Conservation (phyloP, 2,329 filamentous ascomycete species). For the Fusarium albidum region DNA sequence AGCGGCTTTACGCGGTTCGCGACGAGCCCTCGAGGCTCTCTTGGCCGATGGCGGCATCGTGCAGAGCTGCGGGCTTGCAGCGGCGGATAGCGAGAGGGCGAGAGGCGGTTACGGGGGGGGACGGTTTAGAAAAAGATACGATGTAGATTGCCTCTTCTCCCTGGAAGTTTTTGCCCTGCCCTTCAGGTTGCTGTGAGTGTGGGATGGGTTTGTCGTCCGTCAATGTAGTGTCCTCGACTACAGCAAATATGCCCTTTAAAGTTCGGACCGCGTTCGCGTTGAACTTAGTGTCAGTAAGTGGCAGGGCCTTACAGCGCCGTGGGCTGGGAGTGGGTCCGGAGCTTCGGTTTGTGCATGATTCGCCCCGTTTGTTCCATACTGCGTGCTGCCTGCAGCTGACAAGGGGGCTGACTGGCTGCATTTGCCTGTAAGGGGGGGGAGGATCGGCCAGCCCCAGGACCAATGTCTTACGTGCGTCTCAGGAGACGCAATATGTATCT, state of each 20-base stretch:
- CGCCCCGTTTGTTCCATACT: slow-evolving; percentile 25
- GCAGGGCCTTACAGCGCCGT: slow-evolving; percentile 36
- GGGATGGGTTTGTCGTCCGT: slow-evolving; percentile 37
- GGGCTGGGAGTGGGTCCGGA: slow-evolving; percentile 24
- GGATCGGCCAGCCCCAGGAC: slow-evolving; percentile 10
- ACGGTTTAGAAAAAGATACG: not conserved
- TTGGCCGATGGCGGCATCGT: slow-evolving; percentile 51
- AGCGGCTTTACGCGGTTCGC: slow-evolving; percentile 50
- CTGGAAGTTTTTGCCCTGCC: slow-evolving; percentile 5
- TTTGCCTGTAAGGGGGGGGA: slow-evolving; percentile 33
- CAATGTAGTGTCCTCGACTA: slow-evolving; percentile 26
- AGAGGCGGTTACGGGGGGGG: not conserved
- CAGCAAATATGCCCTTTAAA: slow-evolving; percentile 40
- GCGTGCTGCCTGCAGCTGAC: slow-evolving; percentile 9
- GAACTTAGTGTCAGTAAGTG: slow-evolving; percentile 40
- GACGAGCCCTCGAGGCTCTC: slow-evolving; percentile 48
- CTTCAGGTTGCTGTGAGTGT: slow-evolving; percentile 21
- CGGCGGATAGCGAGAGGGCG: not conserved
- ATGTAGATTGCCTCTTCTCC: slow-evolving; percentile 2
- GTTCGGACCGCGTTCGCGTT: slow-evolving; percentile 46
- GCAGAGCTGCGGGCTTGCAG: slow-evolving; percentile 15
- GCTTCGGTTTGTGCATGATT: slow-evolving; percentile 37
- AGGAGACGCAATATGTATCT: slow-evolving; percentile 3
- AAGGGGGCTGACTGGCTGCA: slow-evolving; percentile 23
- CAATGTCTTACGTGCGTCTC: slow-evolving; percentile 22